Conservation (phyloP, 345 rosid species). For the Zanthoxylum bungeanum region DNA sequence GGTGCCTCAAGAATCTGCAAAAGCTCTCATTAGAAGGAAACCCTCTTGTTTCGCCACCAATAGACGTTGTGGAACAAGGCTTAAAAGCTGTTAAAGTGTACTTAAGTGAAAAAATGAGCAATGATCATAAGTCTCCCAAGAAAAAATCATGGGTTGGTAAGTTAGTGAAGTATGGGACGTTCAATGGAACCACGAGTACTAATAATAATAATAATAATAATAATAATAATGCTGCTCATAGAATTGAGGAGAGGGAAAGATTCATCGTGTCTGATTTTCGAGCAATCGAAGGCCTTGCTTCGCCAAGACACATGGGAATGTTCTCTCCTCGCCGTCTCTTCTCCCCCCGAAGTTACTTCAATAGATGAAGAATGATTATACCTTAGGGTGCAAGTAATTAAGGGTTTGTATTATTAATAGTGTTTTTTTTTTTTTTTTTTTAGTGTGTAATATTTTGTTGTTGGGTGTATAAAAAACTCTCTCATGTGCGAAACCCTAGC, state of each 20-base stretch:
- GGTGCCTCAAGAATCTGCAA: constrained; percentile 64
- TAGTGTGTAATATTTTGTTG: background rate
- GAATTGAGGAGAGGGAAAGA: constrained; percentile 47
- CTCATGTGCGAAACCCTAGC: background rate
- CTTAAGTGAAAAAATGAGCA: constrained; percentile 59
- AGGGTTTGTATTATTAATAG: background rate
- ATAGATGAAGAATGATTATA: constrained; percentile 17
- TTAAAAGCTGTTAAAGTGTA: constrained; percentile 60
- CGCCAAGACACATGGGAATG: constrained; percentile 54
- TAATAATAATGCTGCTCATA: no score
- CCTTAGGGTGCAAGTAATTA: background rate
- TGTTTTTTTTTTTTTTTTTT: background rate
- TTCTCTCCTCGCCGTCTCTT: constrained; percentile 74
- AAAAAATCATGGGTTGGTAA: constrained; percentile 74
- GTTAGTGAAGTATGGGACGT: constrained; percentile 58
- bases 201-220: no score
- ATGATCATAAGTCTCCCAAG: constrained; percentile 34
- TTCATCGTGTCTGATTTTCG: constrained; percentile 45
- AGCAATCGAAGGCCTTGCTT: constrained; percentile 50
- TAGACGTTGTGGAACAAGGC: constrained; percentile 64
- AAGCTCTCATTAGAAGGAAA: constrained; percentile 77
- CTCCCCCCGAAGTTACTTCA: constrained; percentile 48
- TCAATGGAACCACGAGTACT: constrained; percentile 35
- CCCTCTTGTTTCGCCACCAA: constrained; percentile 70
- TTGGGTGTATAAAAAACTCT: background rate